Conservation (phyloP, 805 yeast species). For the Wickerhamiella galacta region DNA sequence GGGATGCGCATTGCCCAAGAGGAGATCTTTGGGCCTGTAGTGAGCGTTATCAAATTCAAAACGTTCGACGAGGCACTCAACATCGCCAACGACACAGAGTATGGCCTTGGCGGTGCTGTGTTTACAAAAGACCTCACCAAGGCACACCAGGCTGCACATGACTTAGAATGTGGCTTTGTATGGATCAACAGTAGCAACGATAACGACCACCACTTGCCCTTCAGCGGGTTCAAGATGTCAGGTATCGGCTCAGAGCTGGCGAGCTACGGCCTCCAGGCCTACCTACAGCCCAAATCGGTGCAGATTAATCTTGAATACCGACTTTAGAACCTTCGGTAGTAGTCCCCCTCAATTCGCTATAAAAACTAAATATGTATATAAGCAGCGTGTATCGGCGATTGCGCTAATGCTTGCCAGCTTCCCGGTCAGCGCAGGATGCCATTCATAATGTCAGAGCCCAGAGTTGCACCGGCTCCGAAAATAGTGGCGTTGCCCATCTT, state of each 20-base stretch:
- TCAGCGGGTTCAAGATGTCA: slow-evolving; percentile 82
- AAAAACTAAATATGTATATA: neutral
- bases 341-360: neutral
- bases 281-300: slow-evolving; percentile 76
- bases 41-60: slow-evolving; percentile 45
- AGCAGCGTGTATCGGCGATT: neutral
- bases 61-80: slow-evolving; percentile 51
- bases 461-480: slow-evolving; percentile 88
- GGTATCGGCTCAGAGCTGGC: slow-evolving; percentile 95
- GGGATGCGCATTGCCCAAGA: slow-evolving; percentile 52
- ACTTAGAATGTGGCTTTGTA: slow-evolving; percentile 48
- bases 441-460: slow-evolving; percentile 65
- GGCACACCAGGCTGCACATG: slow-evolving; percentile 48
- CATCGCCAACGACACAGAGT: slow-evolving; percentile 54
- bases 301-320: slow-evolving; percentile 20
- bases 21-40: slow-evolving; percentile 84
- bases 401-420: neutral
- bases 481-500: slow-evolving; percentile 77
- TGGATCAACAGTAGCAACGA: slow-evolving; percentile 80
- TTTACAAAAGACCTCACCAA: slow-evolving; percentile 51
- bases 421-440: slow-evolving; percentile 1
- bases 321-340: slow-evolving; percentile 5
- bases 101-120: slow-evolving; percentile 72
- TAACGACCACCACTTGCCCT: slow-evolving; percentile 75
- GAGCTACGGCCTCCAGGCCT: slow-evolving; percentile 66